Conservation (phyloP, 2,329 filamentous ascomycete genomes). For the Zopfia rhizophila region DNA sequence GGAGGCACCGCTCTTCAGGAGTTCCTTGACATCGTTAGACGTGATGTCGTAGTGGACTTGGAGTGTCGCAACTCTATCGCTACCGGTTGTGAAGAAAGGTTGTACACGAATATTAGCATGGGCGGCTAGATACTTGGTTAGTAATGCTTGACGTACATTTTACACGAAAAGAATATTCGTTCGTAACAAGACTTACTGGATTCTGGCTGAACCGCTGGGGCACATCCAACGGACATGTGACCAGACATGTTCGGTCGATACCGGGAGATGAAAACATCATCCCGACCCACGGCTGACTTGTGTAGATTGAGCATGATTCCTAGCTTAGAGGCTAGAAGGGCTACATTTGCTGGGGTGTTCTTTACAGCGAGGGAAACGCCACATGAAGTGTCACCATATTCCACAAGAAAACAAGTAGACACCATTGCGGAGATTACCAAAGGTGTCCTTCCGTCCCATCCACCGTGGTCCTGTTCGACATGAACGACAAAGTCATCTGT, state of each 20-base stretch:
- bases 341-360: slow-evolving; percentile 3
- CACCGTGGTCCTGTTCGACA: slow-evolving; percentile 17
- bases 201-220: too few species aligned
- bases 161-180: too few species aligned
- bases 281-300: slow-evolving; percentile 12
- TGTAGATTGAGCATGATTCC: slow-evolving; percentile 13
- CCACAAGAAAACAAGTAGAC: slow-evolving; percentile 10
- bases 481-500: slow-evolving; percentile 16
- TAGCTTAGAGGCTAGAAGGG: slow-evolving; percentile 4
- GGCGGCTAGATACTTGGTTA: too few species aligned
- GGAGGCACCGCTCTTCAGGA: too few species aligned
- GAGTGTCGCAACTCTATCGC: too few species aligned
- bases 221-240: slow-evolving; percentile 1
- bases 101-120: too few species aligned
- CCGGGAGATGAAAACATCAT: slow-evolving; percentile 38
- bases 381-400: slow-evolving; percentile 2
- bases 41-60: too few species aligned
- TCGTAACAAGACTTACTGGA: too few species aligned
- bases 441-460: slow-evolving; percentile 17
- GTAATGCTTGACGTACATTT: too few species aligned
- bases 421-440: slow-evolving; percentile 27
- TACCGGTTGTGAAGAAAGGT: too few species aligned
- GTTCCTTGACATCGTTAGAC: too few species aligned
- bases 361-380: slow-evolving; percentile 15
- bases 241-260: slow-evolving; percentile 35